Evolutionary conservation across 2,329 filamentous ascomycete genomes (phyloP), one percentile per base, ranked within the genome.

Genomic region (Daldinia eschscholtzii): DNA sequence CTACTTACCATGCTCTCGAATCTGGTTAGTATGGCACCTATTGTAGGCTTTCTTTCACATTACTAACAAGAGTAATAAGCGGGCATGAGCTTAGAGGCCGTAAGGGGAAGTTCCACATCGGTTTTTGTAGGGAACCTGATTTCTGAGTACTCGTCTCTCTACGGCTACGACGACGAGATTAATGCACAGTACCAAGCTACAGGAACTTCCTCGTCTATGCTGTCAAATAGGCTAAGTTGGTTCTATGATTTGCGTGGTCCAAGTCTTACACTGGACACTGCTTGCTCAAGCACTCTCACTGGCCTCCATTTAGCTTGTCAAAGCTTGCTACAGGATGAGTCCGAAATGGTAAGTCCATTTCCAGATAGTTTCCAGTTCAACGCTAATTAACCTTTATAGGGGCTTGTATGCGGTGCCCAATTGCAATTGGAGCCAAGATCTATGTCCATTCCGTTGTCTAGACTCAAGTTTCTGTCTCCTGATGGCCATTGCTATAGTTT

Each of bases 1-100:
- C 87, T 7, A 87, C 87, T 0, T 92, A 91, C 72, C 89, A 92
- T 74, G 89, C 89, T 0, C 80, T 92, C 41, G 64, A 67, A 50
- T 39, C 20, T 89, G 92, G 76, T 88, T 39, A 39, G 35, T 39
- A 15, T 3, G 12, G 87, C 83, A 87, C 28, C 18, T 39, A 12
- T 39, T 12, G 13, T 39, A 39, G 13, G 3, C 13, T 12, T 13
- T 1, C 3, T 12, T 39, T 4, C 2, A 39, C 15, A 39, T 15
- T 6, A 15, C 12, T 39, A 6, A 39, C 35, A 39, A 39, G 10
- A 39, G 12, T 37, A 50, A n/a, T 28, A 48, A 15, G 6, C 39
- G 28, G 64, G 64, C 1, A 23, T 59, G 12, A 18, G 59, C 7
- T 13, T 59, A 23, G 55, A 55, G 28, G 2, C 23, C 6, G 28